Percentiles rank a stretch among this genome's conserved stretches.
phyloP scores from a whole-genome alignment of 805 yeast genomes.

The Cyberlindnera galapagoensis region DNA sequence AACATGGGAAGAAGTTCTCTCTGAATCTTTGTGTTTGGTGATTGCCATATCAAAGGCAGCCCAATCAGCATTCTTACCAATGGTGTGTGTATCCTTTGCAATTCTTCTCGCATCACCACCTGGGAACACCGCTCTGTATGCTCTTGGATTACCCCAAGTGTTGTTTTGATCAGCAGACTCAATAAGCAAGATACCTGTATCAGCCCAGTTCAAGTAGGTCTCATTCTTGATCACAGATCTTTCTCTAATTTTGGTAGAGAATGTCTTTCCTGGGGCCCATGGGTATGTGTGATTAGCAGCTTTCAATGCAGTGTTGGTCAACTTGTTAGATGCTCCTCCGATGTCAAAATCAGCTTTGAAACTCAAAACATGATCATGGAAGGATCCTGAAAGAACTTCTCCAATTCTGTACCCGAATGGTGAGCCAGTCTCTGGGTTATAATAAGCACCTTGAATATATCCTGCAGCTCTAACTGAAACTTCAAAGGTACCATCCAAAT shows the following conservation, averaged over 20 bases:
- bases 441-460: slow-evolving; percentile 25
- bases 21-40: slow-evolving; percentile 23
- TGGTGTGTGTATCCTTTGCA: slow-evolving; percentile 10
- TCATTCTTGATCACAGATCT: slow-evolving; percentile 17
- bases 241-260: slow-evolving; percentile 14
- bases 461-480: slow-evolving; percentile 26
- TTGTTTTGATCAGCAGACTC: slow-evolving; percentile 22
- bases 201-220: slow-evolving; percentile 17
- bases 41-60: slow-evolving; percentile 20
- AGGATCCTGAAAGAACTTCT: slow-evolving; percentile 24
- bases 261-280: slow-evolving; percentile 22
- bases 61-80: slow-evolving; percentile 21
- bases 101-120: slow-evolving; percentile 19
- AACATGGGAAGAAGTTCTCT: slow-evolving; percentile 18
- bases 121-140: slow-evolving; percentile 22
- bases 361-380: slow-evolving; percentile 25
- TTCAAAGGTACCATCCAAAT: slow-evolving; percentile 24
- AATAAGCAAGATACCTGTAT: slow-evolving; percentile 21
- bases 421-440: slow-evolving; percentile 15
- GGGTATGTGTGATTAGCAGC: slow-evolving; percentile 18
- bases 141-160: slow-evolving; percentile 25
- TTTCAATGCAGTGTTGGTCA: slow-evolving; percentile 13
- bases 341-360: slow-evolving; percentile 25
- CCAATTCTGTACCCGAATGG: slow-evolving; percentile 21
- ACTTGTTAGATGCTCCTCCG: slow-evolving; percentile 22